Evolutionary conservation across 495 filamentous ascomycete genomes (phyloP), one percentile per base, ranked within the genome.

Genomic region (Cudoniella acicularis): DNA sequence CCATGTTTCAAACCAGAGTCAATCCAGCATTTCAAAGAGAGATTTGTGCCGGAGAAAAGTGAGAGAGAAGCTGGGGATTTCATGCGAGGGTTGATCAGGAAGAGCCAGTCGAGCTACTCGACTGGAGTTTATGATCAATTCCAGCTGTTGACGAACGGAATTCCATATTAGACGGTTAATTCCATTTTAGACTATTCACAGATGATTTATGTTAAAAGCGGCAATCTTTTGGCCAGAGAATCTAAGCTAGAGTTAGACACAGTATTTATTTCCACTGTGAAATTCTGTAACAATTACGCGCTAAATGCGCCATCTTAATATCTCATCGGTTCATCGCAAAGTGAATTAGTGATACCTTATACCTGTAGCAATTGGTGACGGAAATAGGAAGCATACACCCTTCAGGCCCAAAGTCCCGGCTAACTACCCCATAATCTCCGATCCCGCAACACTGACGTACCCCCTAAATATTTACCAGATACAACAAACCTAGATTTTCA

Each of bases 1-100:
- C 95, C 95, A 0, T 99, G 95, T 73, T 99, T 99, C 81, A 99
- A 98, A 71, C 92, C 94, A 0, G 91, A 96, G 68, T 96, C 91
- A 0, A 86, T 99, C 21, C 84, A 87, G 67, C 88, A 95, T 72
- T 96, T 99, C 74, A 88, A 84, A 63, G 91, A 97, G 61, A 80
- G 95, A 11, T 98, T 99, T 67, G 93, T 96, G 52, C 73, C 96
- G 52, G 92, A 99, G 46, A 95, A 89, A 77, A 92, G 75, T 51
- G 95, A 99, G 70, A 82, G 91, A 52, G 95, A 99, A 68, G 95
- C 95, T 0, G 95, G 93, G 1, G 92, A 97, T 52, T 94, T 91
- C 65, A 95, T 98, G 86, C 83, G 84, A 56, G 90, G 88, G 55
- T 73, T 98, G 60, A 84, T 94, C 55, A 87, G 86, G 75, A 93